Evolutionary conservation across 306 rosid genomes (phyloP).

Genomic region (Phaseolus lunatus): DNA sequence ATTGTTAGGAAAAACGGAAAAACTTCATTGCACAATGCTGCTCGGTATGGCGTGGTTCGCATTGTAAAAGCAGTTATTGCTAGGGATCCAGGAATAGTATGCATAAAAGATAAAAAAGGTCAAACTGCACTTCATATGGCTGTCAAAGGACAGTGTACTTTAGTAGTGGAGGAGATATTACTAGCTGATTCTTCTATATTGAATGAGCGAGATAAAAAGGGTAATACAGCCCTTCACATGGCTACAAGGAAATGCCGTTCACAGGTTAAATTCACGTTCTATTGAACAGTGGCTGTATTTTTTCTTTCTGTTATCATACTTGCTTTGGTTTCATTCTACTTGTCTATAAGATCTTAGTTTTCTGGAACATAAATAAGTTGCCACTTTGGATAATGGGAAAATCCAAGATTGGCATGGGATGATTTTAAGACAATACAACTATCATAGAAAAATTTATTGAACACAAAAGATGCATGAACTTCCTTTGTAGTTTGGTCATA

Average conservation of each 20-base stretch:
- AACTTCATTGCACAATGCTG: conserved; percentile 86
- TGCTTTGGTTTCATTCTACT: conserved; percentile 13
- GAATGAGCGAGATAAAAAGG: conserved; percentile 93
- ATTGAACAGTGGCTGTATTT: conserved; percentile 15
- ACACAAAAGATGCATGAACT: not conserved
- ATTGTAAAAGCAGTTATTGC: conserved; percentile 70
- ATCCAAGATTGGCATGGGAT: conserved; percentile 15
- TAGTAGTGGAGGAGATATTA: conserved; percentile 78
- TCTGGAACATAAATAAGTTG: not conserved
- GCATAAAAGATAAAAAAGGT: conserved; percentile 88
- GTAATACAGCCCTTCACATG: conserved; percentile 88
- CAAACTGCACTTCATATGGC: conserved; percentile 99
- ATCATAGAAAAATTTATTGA: no score
- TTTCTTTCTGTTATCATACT: not conserved
- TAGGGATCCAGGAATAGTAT: conserved; percentile 70
- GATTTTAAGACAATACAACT: conserved; percentile 1
- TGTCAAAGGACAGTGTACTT: conserved; percentile 78
- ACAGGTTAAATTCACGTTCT: conserved; percentile 59
- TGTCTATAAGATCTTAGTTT: conserved; percentile 4
- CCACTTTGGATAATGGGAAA: not conserved
- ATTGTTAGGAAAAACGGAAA: conserved; percentile 93
- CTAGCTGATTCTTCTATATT: conserved; percentile 63
- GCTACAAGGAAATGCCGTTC: conserved; percentile 94
- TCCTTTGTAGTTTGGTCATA: not conserved
- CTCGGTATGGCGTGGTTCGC: conserved; percentile 69